phyloP scores from a whole-genome alignment of 2,329 filamentous ascomycete genomes.

The Aureobasidium mangrovei region DNA sequence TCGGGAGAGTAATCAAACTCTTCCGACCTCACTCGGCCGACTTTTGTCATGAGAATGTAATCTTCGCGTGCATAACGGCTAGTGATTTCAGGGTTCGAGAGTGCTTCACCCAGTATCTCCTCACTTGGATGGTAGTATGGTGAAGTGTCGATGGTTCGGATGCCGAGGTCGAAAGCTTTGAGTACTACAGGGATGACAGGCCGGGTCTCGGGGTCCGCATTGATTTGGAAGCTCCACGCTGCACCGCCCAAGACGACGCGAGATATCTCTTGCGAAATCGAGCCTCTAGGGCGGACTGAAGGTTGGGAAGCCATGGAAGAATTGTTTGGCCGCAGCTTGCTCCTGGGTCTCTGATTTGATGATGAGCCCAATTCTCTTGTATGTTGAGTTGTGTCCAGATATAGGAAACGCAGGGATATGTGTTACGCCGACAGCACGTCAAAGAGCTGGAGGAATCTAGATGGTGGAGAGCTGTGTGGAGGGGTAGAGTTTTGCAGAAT shows the following conservation, averaged over 20 bases:
- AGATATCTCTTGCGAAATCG: conserved; percentile 39
- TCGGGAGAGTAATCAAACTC: conserved; percentile 61
- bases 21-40: conserved; percentile 51
- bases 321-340: too few relatives aligned
- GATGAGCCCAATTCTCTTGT: too few relatives aligned
- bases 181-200: conserved; percentile 59
- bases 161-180: conserved; percentile 56
- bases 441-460: too few relatives aligned
- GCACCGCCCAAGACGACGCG: conserved; percentile 72
- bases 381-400: too few relatives aligned
- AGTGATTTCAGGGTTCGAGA: conserved; percentile 46
- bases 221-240: conserved; percentile 75
- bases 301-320: too few relatives aligned
- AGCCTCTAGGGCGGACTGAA: background rate
- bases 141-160: conserved; percentile 70
- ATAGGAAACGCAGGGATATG: too few relatives aligned
- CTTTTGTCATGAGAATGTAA: conserved; percentile 63
- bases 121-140: conserved; percentile 81
- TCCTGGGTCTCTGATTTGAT: too few relatives aligned
- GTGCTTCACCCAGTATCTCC: conserved; percentile 52
- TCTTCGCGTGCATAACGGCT: conserved; percentile 41
- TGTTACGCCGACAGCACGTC: too few relatives aligned
- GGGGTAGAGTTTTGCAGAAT: too few relatives aligned
- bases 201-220: conserved; percentile 54
- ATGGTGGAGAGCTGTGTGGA: too few relatives aligned